These are phyloP conservation scores for Aurinia saxatilis DNA, from an alignment of 345 rosid genomes.

Conservation along the genomic window DNA sequence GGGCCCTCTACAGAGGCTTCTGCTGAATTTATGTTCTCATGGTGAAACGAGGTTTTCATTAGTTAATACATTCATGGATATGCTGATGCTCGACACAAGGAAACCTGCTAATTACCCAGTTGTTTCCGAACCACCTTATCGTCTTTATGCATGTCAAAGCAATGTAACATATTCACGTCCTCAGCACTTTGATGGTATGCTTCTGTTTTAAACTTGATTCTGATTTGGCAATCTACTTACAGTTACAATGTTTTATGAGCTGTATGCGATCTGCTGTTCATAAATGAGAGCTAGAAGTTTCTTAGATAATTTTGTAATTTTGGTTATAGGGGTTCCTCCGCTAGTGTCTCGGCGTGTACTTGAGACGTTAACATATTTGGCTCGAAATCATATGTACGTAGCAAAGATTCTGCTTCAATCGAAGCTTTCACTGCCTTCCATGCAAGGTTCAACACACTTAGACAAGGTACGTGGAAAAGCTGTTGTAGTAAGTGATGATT, in stretches of 20 bases:
- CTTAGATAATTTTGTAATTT: background rate
- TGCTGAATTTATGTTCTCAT: slow-evolving; percentile 87
- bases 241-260: background rate
- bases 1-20: slow-evolving; percentile 89
- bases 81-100: slow-evolving; percentile 76
- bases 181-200: slow-evolving; percentile 74
- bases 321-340: slow-evolving; percentile 75
- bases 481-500: slow-evolving; percentile 48
- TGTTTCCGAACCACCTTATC: slow-evolving; percentile 55
- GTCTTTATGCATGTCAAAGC: slow-evolving; percentile 90
- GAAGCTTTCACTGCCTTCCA: slow-evolving; percentile 45
- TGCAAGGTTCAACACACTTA: slow-evolving; percentile 26
- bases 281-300: background rate
- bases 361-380: slow-evolving; percentile 79
- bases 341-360: slow-evolving; percentile 85
- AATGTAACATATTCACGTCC: slow-evolving; percentile 93
- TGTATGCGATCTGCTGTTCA: background rate
- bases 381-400: slow-evolving; percentile 73
- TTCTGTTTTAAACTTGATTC: background rate
- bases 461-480: slow-evolving; percentile 66
- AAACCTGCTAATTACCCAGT: slow-evolving; percentile 39
- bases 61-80: slow-evolving; percentile 75
- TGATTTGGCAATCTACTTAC: background rate
- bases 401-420: slow-evolving; percentile 75
- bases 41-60: slow-evolving; percentile 68